A percentile compares a stretch with the other conserved stretches of the same genome.
phyloP scores from a whole-genome alignment of 148 eudicot genomes.

The Arbutus unedo region DNA sequence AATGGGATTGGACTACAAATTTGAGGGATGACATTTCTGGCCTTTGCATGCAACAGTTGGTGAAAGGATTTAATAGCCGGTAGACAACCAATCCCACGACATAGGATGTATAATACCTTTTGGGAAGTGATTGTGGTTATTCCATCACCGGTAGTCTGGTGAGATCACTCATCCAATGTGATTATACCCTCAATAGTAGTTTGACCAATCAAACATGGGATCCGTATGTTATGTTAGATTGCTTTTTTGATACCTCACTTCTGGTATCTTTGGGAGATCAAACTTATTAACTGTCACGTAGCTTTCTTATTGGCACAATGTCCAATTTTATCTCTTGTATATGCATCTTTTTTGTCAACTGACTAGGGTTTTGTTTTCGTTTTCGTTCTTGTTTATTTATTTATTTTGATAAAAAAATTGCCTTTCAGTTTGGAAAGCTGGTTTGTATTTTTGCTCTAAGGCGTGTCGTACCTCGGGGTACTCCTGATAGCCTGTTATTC shows the following conservation, averaged over 20 bases:
- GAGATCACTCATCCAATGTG: not conserved
- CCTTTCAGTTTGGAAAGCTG: not conserved
- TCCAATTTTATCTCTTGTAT: not conserved
- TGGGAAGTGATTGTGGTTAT: not conserved
- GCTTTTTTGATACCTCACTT: not conserved
- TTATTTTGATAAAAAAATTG: not conserved
- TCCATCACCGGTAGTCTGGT: not conserved
- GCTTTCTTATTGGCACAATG: not conserved
- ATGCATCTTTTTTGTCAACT: not conserved
- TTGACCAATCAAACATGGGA: not conserved
- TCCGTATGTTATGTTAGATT: not conserved
- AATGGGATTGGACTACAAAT: not conserved
- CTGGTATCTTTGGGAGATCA: not conserved
- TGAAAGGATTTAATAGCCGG: not conserved
- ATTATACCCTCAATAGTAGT: not conserved
- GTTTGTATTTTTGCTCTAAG: not conserved
- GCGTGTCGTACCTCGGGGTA: too few species aligned
- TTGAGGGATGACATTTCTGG: not conserved
- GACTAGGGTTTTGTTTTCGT: not conserved
- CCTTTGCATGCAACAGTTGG: not conserved
- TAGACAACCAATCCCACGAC: not conserved
- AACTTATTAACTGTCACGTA: not conserved
- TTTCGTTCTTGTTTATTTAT: not conserved
- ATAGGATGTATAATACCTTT: too few species aligned
- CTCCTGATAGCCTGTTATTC: not conserved